Conservation (phyloP, 2,329 filamentous ascomycete species). For the Ascosphaera aggregata region DNA sequence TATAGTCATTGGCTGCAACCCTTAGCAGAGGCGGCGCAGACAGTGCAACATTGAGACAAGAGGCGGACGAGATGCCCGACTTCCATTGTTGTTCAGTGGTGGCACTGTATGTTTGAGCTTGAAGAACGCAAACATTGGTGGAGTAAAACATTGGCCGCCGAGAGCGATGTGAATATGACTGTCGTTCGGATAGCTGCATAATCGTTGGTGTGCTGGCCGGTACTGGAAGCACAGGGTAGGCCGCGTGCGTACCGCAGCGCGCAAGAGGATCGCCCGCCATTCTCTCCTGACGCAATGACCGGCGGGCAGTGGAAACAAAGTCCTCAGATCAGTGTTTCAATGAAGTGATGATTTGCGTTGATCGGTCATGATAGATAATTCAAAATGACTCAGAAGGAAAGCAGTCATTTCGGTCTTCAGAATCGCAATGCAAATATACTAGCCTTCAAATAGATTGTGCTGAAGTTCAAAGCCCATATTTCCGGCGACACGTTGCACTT, state of each 20-base stretch:
- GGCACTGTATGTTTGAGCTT: too few relatives aligned
- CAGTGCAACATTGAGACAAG: neutral
- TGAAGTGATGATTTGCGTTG: neutral
- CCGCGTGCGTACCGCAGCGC: too few relatives aligned
- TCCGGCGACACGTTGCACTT: constrained; percentile 70
- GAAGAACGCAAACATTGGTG: too few relatives aligned
- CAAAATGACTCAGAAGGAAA: neutral
- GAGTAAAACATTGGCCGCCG: too few relatives aligned
- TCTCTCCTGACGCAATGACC: neutral
- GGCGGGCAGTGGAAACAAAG: neutral
- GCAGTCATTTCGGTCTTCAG: neutral
- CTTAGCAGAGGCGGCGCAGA: neutral
- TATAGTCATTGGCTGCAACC: neutral
- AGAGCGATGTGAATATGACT: too few relatives aligned
- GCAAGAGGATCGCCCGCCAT: neutral
- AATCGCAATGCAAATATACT: constrained; percentile 4
- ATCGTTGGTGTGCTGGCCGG: too few relatives aligned
- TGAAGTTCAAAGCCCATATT: constrained; percentile 84
- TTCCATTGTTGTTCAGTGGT: too few relatives aligned
- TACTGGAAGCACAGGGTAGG: too few relatives aligned
- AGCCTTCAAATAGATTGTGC: constrained; percentile 74
- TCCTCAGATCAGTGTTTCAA: neutral
- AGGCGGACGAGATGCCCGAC: neutral
- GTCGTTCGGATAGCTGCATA: too few relatives aligned
- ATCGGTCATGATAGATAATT: neutral